Conservation (phyloP, 306 rosid genomes). For the Comarum palustre region DNA sequence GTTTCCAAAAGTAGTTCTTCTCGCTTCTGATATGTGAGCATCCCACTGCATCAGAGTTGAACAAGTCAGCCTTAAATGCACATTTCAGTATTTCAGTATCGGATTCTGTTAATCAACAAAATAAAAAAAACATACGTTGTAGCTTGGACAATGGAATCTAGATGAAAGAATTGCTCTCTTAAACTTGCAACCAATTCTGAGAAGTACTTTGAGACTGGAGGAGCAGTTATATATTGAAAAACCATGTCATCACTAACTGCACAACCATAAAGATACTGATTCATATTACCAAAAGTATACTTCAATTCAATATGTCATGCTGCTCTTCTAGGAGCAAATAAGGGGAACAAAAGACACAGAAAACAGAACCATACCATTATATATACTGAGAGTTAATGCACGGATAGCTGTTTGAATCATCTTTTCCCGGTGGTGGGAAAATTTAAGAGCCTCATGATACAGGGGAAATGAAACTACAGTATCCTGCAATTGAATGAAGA, state of each 20-base stretch:
- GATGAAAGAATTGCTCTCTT: slow-evolving; percentile 49
- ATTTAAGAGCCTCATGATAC: slow-evolving; percentile 71
- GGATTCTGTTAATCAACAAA: not conserved
- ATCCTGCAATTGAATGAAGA: slow-evolving; percentile 43
- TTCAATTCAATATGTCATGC: slow-evolving; percentile 10
- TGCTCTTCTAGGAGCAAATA: slow-evolving; percentile 13
- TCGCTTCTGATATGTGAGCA: slow-evolving; percentile 38
- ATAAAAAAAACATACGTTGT: slow-evolving; percentile 41
- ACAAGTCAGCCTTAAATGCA: slow-evolving; percentile 20
- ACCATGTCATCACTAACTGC: slow-evolving; percentile 78
- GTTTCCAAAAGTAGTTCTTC: slow-evolving; percentile 53
- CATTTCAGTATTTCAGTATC: not conserved
- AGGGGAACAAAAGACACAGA: not conserved
- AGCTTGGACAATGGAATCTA: slow-evolving; percentile 48
- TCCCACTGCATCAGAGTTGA: slow-evolving; percentile 48
- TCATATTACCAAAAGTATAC: slow-evolving; percentile 31
- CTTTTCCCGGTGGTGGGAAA: slow-evolving; percentile 68
- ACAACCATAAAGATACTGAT: slow-evolving; percentile 39
- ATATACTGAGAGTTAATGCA: slow-evolving; percentile 62
- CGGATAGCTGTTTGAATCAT: slow-evolving; percentile 78
- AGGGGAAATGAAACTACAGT: slow-evolving; percentile 75
- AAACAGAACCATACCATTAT: slow-evolving; percentile 44
- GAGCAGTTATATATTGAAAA: slow-evolving; percentile 57
- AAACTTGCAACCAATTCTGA: slow-evolving; percentile 60
- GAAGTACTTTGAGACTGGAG: slow-evolving; percentile 79